phyloP scores from a whole-genome alignment of 2,329 filamentous ascomycete species.

The Knufia fluminis region DNA sequence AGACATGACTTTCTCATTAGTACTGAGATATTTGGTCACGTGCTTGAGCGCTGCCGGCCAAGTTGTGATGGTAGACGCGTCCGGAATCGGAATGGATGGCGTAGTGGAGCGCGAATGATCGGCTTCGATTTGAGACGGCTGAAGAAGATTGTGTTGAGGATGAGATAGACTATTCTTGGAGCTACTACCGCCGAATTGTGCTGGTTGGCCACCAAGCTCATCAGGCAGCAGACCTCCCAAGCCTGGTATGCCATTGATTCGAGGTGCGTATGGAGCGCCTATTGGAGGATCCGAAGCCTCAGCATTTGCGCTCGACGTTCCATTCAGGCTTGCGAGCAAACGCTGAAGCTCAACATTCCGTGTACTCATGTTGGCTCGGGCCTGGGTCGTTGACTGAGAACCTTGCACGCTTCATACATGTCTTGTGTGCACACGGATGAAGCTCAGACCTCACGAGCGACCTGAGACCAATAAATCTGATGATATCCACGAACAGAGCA shows the following conservation, averaged over 20 bases:
- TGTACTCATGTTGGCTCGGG: neutral
- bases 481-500: too few relatives aligned
- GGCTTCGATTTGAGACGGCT: neutral
- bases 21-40: conserved; percentile 41
- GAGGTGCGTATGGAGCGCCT: too few relatives aligned
- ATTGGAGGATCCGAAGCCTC: too few relatives aligned
- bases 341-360: neutral
- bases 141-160: neutral
- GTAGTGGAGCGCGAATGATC: neutral
- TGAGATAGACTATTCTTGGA: neutral
- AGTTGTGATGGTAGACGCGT: conserved; percentile 41
- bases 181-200: neutral
- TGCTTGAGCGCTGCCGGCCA: conserved; percentile 44
- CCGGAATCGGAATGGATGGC: conserved; percentile 20
- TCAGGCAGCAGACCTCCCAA: neutral
- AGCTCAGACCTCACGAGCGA: too few relatives aligned
- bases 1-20: conserved; percentile 36
- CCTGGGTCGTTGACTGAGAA: conserved; percentile 2
- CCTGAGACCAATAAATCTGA: too few relatives aligned
- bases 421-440: too few relatives aligned
- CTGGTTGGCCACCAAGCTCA: neutral
- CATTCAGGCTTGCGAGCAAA: neutral
- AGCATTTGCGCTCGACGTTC: neutral
- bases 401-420: neutral
- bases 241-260: too few relatives aligned